phyloP scores from a whole-genome alignment of 768 basidiomycete species.

The Naematelia aurantialba region DNA sequence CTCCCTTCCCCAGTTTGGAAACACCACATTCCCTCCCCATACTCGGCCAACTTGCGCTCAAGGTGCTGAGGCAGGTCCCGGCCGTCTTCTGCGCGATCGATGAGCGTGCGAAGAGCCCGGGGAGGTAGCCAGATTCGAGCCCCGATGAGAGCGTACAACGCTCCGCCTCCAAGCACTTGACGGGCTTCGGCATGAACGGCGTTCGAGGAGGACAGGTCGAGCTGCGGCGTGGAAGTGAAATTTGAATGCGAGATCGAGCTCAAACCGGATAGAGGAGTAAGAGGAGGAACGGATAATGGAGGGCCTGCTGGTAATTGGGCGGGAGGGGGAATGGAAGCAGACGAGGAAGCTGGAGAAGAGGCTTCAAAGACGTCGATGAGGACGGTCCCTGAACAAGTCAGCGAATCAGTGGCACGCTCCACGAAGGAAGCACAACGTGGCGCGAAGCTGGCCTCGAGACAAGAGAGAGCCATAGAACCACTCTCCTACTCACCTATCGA shows the following conservation, averaged over 20 bases:
- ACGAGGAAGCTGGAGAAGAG: constrained; percentile 16
- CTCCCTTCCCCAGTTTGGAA: constrained; percentile 25
- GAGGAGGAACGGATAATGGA: neutral
- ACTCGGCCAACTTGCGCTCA: constrained; percentile 15
- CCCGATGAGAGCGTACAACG: constrained; percentile 37
- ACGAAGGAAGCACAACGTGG: neutral
- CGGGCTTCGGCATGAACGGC: constrained; percentile 8
- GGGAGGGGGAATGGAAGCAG: neutral
- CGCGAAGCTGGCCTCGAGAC: neutral
- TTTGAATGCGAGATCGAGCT: too few species aligned
- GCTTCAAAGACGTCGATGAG: constrained; percentile 37
- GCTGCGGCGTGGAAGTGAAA: constrained; percentile 17
- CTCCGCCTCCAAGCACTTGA: constrained; percentile 39
- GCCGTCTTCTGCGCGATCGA: constrained; percentile 20
- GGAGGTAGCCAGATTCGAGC: constrained; percentile 37
- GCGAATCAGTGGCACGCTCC: too few species aligned
- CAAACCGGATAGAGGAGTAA: neutral
- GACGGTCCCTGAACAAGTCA: constrained; percentile 29
- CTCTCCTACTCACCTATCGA: constrained; percentile 39
- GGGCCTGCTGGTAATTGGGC: neutral
- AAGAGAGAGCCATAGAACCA: too few species aligned
- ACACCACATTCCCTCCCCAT: constrained; percentile 36
- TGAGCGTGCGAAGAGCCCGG: constrained; percentile 16
- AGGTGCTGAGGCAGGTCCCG: constrained; percentile 21
- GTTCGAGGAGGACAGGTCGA: constrained; percentile 4